Percentiles rank a stretch among this genome's conserved stretches.
These are phyloP conservation scores for Plasmodium berghei DNA, from an alignment of 169 alveolate species.

Conservation along the genomic window DNA sequence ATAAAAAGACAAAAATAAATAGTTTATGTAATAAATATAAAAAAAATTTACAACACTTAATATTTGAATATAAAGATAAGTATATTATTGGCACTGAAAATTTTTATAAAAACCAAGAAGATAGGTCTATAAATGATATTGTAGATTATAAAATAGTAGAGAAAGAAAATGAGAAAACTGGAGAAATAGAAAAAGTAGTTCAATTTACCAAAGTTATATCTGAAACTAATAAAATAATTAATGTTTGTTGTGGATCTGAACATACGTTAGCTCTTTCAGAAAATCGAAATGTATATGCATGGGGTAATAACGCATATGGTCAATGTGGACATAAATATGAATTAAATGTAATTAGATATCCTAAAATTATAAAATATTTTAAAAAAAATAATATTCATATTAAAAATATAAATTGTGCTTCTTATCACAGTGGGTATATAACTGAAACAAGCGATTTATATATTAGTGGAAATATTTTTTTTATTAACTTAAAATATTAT, in stretches of 20 bases:
- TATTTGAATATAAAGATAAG: constrained; percentile 52
- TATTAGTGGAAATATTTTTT: constrained; percentile 79
- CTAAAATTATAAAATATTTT: constrained; percentile 67
- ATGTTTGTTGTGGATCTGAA: constrained; percentile 77
- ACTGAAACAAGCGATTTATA: constrained; percentile 53
- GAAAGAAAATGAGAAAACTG: constrained; percentile 24
- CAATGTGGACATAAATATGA: constrained; percentile 74
- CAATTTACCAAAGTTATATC: constrained; percentile 67
- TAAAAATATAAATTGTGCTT: constrained; percentile 66
- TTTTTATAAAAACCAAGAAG: constrained; percentile 4
- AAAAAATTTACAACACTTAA: constrained; percentile 40
- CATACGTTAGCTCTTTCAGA: constrained; percentile 83
- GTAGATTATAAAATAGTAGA: constrained; percentile 60
- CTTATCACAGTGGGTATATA: constrained; percentile 75
- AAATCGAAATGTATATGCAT: constrained; percentile 85
- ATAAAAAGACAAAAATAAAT: too few species aligned
- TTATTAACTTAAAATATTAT: constrained; percentile 76
- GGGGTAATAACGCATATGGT: constrained; percentile 82
- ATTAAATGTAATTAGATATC: constrained; percentile 67
- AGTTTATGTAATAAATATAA: constrained; percentile 5
- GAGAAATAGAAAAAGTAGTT: constrained; percentile 48
- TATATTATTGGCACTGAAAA: constrained; percentile 7
- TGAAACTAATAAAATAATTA: constrained; percentile 74
- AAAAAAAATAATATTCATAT: constrained; percentile 58
- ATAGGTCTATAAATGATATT: constrained; percentile 13